phyloP scores from a whole-genome alignment of 1,284 basidiomycete genomes.

The Puccinia brachypodii region DNA sequence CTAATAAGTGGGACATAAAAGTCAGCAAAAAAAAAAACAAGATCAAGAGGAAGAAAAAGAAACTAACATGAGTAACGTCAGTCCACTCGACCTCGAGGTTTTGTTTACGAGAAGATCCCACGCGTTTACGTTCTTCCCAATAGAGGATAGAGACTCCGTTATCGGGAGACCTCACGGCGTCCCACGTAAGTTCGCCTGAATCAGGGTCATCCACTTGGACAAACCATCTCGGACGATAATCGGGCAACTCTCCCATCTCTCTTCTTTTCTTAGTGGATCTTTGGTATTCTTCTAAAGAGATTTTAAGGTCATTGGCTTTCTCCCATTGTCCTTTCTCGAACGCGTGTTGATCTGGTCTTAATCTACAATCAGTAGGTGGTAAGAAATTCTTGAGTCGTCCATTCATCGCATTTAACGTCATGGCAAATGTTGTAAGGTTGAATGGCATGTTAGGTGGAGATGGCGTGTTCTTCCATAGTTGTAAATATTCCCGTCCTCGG shows the following conservation, averaged over 20 bases:
- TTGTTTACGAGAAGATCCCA: conserved; percentile 61
- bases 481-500: conserved; percentile 67
- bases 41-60: not conserved
- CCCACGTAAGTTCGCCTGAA: conserved; percentile 82
- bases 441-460: conserved; percentile 76
- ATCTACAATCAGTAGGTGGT: conserved; percentile 86
- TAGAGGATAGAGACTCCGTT: conserved; percentile 68
- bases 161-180: conserved; percentile 61
- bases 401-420: conserved; percentile 82
- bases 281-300: conserved; percentile 82
- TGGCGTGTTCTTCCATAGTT: conserved; percentile 83
- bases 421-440: conserved; percentile 91
- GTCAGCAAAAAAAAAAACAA: not conserved
- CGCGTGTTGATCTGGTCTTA: conserved; percentile 91
- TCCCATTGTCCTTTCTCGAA: conserved; percentile 70
- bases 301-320: conserved; percentile 82
- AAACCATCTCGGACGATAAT: conserved; percentile 71
- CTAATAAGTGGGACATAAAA: not conserved
- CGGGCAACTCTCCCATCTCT: conserved; percentile 71
- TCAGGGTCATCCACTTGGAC: conserved; percentile 66
- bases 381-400: conserved; percentile 70
- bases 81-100: conserved; percentile 62
- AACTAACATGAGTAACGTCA: conserved; percentile 64
- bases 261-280: conserved; percentile 72
- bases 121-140: conserved; percentile 75